phyloP scores from a whole-genome alignment of 1,284 basidiomycete species.

The Inonotus hispidus region DNA sequence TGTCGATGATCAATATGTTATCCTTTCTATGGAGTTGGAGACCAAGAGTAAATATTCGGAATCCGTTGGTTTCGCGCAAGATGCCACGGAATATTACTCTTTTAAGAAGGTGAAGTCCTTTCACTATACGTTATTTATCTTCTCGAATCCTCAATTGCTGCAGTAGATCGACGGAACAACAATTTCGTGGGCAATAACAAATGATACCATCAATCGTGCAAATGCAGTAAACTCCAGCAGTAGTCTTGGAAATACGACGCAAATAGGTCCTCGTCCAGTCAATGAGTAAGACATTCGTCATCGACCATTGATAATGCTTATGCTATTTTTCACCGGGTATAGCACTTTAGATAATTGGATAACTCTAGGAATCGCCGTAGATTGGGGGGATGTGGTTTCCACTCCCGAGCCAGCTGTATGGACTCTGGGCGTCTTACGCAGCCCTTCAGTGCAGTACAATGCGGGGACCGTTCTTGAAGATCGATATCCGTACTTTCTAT shows the following conservation, averaged over 20 bases:
- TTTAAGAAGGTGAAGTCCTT: slow-evolving; percentile 24
- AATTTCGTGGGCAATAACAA: slow-evolving; percentile 10
- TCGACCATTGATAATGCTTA: not conserved
- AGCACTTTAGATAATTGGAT: slow-evolving; percentile 27
- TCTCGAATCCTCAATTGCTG: not conserved
- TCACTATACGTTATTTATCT: not conserved
- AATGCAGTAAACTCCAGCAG: not conserved
- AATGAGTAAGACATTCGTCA: not conserved
- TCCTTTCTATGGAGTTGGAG: slow-evolving; percentile 29
- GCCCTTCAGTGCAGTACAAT: slow-evolving; percentile 34
- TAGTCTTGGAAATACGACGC: not conserved
- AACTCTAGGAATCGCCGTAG: slow-evolving; percentile 31
- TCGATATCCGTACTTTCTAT: slow-evolving; percentile 31
- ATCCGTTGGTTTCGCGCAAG: slow-evolving; percentile 24
- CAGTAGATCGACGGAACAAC: slow-evolving; percentile 2
- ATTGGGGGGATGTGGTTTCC: slow-evolving; percentile 25
- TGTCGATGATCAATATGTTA: slow-evolving; percentile 22
- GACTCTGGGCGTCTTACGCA: slow-evolving; percentile 37
- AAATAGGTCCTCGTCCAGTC: slow-evolving; percentile 5
- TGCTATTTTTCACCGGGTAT: not conserved
- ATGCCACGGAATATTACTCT: slow-evolving; percentile 33
- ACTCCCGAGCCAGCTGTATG: slow-evolving; percentile 31
- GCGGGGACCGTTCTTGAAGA: slow-evolving; percentile 22
- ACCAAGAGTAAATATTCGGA: slow-evolving; percentile 34
- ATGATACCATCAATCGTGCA: slow-evolving; percentile 1